phyloP scores from a whole-genome alignment of 2,329 filamentous ascomycete genomes.

The Diplodia scrobiculata region DNA sequence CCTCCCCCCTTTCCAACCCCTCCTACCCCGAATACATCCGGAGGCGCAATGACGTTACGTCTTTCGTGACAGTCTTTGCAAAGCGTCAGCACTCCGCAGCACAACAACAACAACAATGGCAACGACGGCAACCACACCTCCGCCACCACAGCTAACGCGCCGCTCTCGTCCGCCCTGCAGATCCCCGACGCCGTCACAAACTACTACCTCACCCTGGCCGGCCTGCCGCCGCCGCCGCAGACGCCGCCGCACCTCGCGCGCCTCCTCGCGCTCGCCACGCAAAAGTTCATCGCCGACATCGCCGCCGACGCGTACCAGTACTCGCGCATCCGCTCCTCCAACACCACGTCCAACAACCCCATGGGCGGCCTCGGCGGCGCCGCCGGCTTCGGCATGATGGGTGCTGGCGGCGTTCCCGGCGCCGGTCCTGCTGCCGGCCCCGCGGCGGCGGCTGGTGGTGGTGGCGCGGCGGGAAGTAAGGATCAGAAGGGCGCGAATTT shows the following conservation, averaged over 20 bases:
- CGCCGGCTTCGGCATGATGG: slow-evolving; percentile 68
- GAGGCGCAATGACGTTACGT: background rate
- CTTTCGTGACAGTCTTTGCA: background rate
- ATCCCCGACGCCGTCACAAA: slow-evolving; percentile 97
- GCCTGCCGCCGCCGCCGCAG: slow-evolving; percentile 87
- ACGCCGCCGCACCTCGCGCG: slow-evolving; percentile 88
- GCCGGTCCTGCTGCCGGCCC: slow-evolving; percentile 57
- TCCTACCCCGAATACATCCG: background rate
- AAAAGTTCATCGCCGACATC: slow-evolving; percentile 98
- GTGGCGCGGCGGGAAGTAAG: slow-evolving; percentile 45
- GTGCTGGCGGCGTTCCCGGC: slow-evolving; percentile 56
- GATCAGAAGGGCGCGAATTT: slow-evolving; percentile 50
- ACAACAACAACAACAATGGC: slow-evolving; percentile 22
- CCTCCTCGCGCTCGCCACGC: slow-evolving; percentile 92
- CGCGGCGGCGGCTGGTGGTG: slow-evolving; percentile 31
- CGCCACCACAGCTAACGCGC: slow-evolving; percentile 10
- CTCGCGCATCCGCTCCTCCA: slow-evolving; percentile 90
- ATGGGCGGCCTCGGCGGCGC: slow-evolving; percentile 82
- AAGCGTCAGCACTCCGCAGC: background rate
- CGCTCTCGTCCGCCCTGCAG: slow-evolving; percentile 49
- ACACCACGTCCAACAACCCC: slow-evolving; percentile 85
- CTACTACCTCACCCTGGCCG: slow-evolving; percentile 96
- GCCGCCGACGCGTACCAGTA: slow-evolving; percentile 98
- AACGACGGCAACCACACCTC: background rate
- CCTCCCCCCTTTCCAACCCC: background rate